Evolutionary conservation across 495 filamentous ascomycete genomes (phyloP), one percentile per base, ranked within the genome.

Genomic region (Rusavskia elegans): DNA sequence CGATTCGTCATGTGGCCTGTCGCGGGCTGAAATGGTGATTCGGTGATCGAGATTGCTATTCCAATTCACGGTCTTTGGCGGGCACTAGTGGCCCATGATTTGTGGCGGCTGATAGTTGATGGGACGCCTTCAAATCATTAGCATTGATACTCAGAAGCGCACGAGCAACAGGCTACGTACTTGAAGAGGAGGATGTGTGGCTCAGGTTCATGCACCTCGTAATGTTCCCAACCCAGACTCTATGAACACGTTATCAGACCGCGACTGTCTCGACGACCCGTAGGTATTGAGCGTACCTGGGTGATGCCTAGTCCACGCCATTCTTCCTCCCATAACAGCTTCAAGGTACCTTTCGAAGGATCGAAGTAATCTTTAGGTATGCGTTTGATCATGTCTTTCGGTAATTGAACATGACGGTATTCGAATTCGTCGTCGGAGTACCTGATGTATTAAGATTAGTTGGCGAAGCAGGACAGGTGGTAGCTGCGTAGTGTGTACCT

Each of bases 201-300:
- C 71, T 98, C 92, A 36, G 92, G 92, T 66, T 95, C 93, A 64
- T 98, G 92, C 50, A 97, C 92, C 67, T 98, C 92, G 58, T 98
- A 98, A 68, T 98, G 92, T 63, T 96, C 89, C 92, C 92, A 98
- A 25, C 92, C 92, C 56, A 97, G 71, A 66, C 93, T 97, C 88
- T 97, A 55, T 21, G 25, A 45, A 50, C 29, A 49, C 42, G 23
- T 49, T 13, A 36, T 50, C 68, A 53, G 71, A 66, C 39, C 16
- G 25, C 29, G 32, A 19, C 13, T 17, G 45, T 13, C 9, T 35
- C 32, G 32, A 35, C 32, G 13, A 35, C 6, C 9, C 32, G 32
- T 32, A 19, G 19, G 23, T 9, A 19, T 19, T 19, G 16, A 53
- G 54, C 71, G 37, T 66, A 92, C 88, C 79, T 95, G 89, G 56